Percentiles rank a stretch among this genome's conserved stretches.
Conservation (phyloP, 1,139 yeast species). For the Geotrichum histeridarum region DNA sequence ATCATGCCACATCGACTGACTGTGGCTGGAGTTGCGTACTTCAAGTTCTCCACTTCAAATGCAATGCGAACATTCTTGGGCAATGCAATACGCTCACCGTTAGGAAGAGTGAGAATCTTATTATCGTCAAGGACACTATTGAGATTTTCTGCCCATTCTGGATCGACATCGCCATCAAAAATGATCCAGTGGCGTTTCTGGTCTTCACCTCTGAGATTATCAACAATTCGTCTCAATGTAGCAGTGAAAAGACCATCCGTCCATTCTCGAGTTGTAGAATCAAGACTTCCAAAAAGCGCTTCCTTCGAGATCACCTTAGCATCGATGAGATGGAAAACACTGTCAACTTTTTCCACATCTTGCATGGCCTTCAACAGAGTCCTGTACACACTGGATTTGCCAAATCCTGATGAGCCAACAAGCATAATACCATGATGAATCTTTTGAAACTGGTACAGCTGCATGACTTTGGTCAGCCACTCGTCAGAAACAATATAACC, state of each 20-base stretch:
- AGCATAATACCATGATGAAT: conserved; percentile 77
- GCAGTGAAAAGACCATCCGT: conserved; percentile 79
- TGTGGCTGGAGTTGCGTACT: conserved; percentile 81
- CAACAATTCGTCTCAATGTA: conserved; percentile 55
- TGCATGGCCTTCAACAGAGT: conserved; percentile 47
- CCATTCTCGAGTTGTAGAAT: conserved; percentile 84
- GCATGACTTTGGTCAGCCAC: conserved; percentile 57
- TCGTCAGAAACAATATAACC: conserved; percentile 35
- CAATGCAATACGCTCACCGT: conserved; percentile 74
- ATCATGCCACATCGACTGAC: conserved; percentile 90
- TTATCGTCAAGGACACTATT: conserved; percentile 92
- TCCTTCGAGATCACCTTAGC: conserved; percentile 70
- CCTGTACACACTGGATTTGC: conserved; percentile 60
- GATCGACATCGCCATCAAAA: conserved; percentile 92
- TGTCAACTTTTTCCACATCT: conserved; percentile 38
- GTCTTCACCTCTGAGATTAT: conserved; percentile 56
- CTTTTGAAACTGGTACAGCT: conserved; percentile 57
- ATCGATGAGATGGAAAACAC: conserved; percentile 51
- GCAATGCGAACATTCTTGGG: conserved; percentile 61
- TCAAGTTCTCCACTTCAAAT: conserved; percentile 70
- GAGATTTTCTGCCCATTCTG: conserved; percentile 87
- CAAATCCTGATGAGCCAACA: conserved; percentile 72
- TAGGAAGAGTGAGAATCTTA: conserved; percentile 72
- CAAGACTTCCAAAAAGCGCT: conserved; percentile 64
- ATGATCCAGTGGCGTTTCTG: conserved; percentile 66